Base-by-base conservation (phyloP, 108 stramenopile genomes). In the Bacterosira constricta region DNA sequence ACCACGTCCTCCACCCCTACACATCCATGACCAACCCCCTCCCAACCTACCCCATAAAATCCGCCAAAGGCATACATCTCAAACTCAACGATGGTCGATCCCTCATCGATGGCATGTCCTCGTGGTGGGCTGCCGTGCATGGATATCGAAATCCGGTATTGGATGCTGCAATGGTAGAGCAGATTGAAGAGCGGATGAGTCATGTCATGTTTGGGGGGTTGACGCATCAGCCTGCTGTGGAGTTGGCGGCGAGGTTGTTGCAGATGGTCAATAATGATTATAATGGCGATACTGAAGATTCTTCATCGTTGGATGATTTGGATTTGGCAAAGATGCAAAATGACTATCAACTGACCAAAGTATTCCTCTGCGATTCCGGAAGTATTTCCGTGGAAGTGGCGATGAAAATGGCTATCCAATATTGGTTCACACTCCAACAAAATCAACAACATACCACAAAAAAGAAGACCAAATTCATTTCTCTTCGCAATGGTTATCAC, bases 141-240 rank as follows among this genome's bases (percentile, higher is more conserved):
- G 95, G 95, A 1, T 92, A 96, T 74, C 77, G 86, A 42, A 72
- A 90, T 66, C 86, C 89, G 13, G 62, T 47, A 6, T 69, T 96
- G 36, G 87, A 93, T 58, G 51, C 69, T 21, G 95, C 95, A 4
- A 71, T 90, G 34, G 75, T 81, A 32, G 61, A 81, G 34, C 89
- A 91, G 55, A 69, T 87, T 11, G 75, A 75, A 20, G 17, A 80
- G 4, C 52, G 34, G 29, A 86, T 91, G 89, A 83, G 88, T 8
- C 94, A 96, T 69, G 85, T 96, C 69, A 96, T 96, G 94, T 96
- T 96, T 79, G 94, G 94, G 35, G 94, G 94, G 10, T 67, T 96
- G 30, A 93, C 94, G 0, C 94, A 96, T 73, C 70, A 73, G 37
- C 90, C 91, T 13, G 90, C 88, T 8, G 88, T 88, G 15, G 44